Conservation (phyloP, 2,329 filamentous ascomycete species). For the Ophiosphaerella korrae region DNA sequence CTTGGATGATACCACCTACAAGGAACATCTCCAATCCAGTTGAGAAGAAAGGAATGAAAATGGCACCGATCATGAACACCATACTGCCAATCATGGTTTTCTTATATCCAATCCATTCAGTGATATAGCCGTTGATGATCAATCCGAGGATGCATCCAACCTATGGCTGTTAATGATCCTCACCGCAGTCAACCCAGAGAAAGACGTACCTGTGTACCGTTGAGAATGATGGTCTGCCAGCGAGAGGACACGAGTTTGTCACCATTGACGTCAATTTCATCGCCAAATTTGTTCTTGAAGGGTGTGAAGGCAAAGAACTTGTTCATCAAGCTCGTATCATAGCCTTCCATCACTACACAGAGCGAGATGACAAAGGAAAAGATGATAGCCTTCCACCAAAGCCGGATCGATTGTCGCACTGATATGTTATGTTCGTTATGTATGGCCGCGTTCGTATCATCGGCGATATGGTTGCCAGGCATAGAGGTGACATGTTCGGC, state of each 20-base stretch:
- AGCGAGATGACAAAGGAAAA: constrained; percentile 85
- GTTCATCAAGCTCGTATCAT: constrained; percentile 78
- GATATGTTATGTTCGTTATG: constrained; percentile 53
- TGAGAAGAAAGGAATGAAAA: constrained; percentile 36
- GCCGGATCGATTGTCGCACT: constrained; percentile 71
- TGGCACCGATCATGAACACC: constrained; percentile 26
- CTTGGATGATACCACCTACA: constrained; percentile 59
- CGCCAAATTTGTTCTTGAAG: constrained; percentile 50
- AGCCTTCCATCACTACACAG: constrained; percentile 87
- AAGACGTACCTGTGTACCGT: constrained; percentile 46
- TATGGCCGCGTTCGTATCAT: constrained; percentile 36
- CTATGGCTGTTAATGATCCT: constrained; percentile 20
- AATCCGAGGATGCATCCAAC: constrained; percentile 51
- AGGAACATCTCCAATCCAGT: constrained; percentile 60
- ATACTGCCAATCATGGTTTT: constrained; percentile 33
- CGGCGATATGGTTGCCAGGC: constrained; percentile 12
- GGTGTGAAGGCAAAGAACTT: constrained; percentile 66
- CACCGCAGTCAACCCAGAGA: not conserved
- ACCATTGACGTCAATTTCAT: constrained; percentile 38
- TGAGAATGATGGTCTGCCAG: constrained; percentile 53
- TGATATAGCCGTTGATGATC: constrained; percentile 50
- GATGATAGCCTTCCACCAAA: constrained; percentile 82
- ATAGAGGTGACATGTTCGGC: constrained; percentile 22
- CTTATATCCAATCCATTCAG: constrained; percentile 48
- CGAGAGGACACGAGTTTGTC: constrained; percentile 45